A percentile compares a stretch with the other conserved stretches of the same genome.
Conservation (phyloP, 2,329 filamentous ascomycete genomes). For the Trichoderma koningii region DNA sequence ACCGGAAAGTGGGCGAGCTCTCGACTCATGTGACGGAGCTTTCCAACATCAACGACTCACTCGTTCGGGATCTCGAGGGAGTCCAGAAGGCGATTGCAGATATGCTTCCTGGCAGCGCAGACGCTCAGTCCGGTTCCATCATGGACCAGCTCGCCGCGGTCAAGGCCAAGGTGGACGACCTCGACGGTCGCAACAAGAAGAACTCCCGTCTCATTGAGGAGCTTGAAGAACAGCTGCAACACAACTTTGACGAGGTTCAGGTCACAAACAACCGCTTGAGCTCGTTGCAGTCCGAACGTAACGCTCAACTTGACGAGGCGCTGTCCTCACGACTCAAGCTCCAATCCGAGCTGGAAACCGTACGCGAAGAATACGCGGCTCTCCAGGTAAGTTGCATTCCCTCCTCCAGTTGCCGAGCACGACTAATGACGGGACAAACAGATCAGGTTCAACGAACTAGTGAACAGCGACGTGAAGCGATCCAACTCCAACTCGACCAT, state of each 20-base stretch:
- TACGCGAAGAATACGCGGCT: conserved; percentile 69
- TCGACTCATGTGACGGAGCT: conserved; percentile 58
- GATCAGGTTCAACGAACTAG: conserved; percentile 61
- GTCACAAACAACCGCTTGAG: conserved; percentile 82
- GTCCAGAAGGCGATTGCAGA: conserved; percentile 58
- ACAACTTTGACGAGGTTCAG: conserved; percentile 92
- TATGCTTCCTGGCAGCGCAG: conserved; percentile 48
- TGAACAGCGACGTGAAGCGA: conserved; percentile 53
- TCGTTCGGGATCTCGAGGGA: conserved; percentile 63
- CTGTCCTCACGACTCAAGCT: conserved; percentile 63
- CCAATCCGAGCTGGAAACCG: conserved; percentile 67
- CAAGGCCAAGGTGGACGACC: conserved; percentile 64
- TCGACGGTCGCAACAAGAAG: conserved; percentile 77
- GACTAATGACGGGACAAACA: conserved; percentile 41
- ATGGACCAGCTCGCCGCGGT: conserved; percentile 61
- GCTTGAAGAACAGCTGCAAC: conserved; percentile 93
- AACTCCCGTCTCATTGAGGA: conserved; percentile 91
- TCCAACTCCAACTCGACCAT: conserved; percentile 69
- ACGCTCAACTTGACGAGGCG: conserved; percentile 76
- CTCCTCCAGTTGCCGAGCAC: neutral
- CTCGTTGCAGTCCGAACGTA: conserved; percentile 73
- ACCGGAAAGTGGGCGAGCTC: conserved; percentile 60
- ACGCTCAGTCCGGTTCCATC: conserved; percentile 49
- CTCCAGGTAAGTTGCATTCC: conserved; percentile 66
- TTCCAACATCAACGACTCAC: conserved; percentile 58